Conservation (phyloP, 1,139 yeast genomes). For the Magnusiomyces tetraspermus region DNA sequence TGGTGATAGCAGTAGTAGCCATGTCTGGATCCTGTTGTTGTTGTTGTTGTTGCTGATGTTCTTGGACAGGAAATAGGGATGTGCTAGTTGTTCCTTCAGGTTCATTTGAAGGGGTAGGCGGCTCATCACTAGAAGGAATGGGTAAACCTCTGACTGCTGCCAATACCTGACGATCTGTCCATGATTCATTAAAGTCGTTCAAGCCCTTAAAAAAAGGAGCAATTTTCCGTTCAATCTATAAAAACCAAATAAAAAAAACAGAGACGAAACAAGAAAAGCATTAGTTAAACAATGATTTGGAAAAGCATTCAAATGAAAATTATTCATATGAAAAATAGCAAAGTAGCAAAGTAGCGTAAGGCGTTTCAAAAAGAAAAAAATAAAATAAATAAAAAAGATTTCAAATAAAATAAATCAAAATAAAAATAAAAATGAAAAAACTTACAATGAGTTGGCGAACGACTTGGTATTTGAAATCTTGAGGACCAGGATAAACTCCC, state of each 20-base stretch:
- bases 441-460: constrained; percentile 52
- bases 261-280: neutral
- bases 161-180: constrained; percentile 66
- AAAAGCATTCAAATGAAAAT: no score
- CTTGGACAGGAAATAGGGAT: neutral
- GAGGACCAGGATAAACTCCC: constrained; percentile 70
- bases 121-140: constrained; percentile 16
- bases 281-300: no score
- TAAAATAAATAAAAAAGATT: constrained; percentile 11
- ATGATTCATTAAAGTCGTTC: constrained; percentile 64
- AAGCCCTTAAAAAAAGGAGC: constrained; percentile 91
- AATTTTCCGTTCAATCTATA: constrained; percentile 44
- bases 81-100: no score
- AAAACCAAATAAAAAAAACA: neutral
- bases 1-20: no score
- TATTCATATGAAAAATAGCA: no score
- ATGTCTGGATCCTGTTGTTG: no score
- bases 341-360: neutral
- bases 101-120: neutral
- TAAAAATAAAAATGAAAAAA: neutral
- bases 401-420: constrained; percentile 12
- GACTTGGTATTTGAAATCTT: constrained; percentile 63
- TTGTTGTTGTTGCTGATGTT: no score
- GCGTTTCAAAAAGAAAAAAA: constrained; percentile 9
- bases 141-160: constrained; percentile 39